A percentile compares a stretch with the other conserved stretches of the same genome.
Conservation (phyloP, 805 yeast genomes). For the Barnettozyma siamensis region DNA sequence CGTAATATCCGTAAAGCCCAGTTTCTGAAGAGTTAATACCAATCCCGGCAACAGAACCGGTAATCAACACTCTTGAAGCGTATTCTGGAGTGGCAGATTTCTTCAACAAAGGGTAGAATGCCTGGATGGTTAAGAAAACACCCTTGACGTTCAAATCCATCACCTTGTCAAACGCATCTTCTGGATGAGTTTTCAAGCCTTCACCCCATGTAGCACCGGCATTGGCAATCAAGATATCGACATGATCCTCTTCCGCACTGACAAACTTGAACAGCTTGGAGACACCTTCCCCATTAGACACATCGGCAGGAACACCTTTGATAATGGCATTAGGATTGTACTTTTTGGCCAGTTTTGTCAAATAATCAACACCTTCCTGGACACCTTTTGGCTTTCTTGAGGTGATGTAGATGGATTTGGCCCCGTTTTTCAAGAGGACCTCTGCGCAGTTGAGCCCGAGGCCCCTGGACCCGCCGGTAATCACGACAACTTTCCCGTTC, state of each 20-base stretch:
- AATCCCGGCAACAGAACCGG: conserved; percentile 61
- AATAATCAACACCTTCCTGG: conserved; percentile 42
- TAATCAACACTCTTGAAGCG: conserved; percentile 60
- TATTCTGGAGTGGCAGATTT: conserved; percentile 46
- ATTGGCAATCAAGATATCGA: conserved; percentile 65
- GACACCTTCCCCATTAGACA: conserved; percentile 45
- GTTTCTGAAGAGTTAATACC: conserved; percentile 28
- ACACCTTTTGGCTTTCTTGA: conserved; percentile 62
- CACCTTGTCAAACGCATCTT: conserved; percentile 55
- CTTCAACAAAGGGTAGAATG: conserved; percentile 52
- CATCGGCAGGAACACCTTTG: conserved; percentile 51
- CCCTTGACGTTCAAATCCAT: conserved; percentile 59
- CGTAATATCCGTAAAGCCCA: conserved; percentile 60
- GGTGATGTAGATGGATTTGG: conserved; percentile 53
- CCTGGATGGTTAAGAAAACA: conserved; percentile 60
- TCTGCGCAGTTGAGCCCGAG: conserved; percentile 67
- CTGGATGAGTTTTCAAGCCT: conserved; percentile 53
- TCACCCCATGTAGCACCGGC: conserved; percentile 84
- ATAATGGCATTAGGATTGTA: conserved; percentile 27
- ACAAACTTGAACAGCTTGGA: conserved; percentile 38
- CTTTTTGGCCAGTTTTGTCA: conserved; percentile 28
- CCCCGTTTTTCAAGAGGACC: conserved; percentile 55
- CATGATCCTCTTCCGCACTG: conserved; percentile 32
- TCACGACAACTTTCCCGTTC: conserved; percentile 56
- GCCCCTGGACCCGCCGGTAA: conserved; percentile 76